These are phyloP conservation scores for Fusarium mundagurra DNA, from an alignment of 2,329 filamentous ascomycete genomes.

Conservation along the genomic window DNA sequence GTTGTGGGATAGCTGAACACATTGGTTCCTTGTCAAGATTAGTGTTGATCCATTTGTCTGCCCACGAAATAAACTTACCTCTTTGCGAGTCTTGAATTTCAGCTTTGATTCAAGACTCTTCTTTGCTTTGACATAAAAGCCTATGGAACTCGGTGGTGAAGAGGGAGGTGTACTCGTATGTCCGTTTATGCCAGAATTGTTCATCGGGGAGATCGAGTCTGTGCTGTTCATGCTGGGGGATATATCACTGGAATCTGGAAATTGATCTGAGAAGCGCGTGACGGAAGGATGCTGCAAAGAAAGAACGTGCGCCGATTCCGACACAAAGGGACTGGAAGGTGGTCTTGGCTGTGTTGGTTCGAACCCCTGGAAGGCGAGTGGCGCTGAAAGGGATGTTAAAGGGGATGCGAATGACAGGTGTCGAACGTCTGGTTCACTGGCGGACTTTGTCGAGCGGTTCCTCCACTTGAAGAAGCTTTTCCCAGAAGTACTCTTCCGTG, in stretches of 20 bases:
- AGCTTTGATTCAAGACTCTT: slow-evolving; percentile 40
- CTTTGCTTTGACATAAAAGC: slow-evolving; percentile 36
- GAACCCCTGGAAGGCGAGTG: slow-evolving; percentile 16
- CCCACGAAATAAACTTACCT: not conserved
- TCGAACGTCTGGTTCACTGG: slow-evolving; percentile 47
- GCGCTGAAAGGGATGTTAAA: slow-evolving; percentile 32
- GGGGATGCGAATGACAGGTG: slow-evolving; percentile 39
- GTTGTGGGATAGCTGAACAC: slow-evolving; percentile 32
- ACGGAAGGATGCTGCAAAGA: slow-evolving; percentile 53
- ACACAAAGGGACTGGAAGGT: slow-evolving; percentile 55
- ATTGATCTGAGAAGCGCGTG: slow-evolving; percentile 4
- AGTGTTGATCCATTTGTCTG: not conserved
- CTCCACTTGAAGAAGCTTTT: slow-evolving; percentile 55
- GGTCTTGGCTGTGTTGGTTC: slow-evolving; percentile 16
- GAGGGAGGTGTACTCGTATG: not conserved
- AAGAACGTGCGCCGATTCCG: slow-evolving; percentile 59
- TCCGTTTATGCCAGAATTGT: not conserved
- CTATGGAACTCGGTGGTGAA: not conserved
- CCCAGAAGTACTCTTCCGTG: slow-evolving; percentile 47
- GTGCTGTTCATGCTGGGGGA: slow-evolving; percentile 4
- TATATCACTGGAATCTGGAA: slow-evolving; percentile 2
- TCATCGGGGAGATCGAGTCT: slow-evolving; percentile 17
- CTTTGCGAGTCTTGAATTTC: slow-evolving; percentile 16
- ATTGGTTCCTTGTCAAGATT: slow-evolving; percentile 8
- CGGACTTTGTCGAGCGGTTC: slow-evolving; percentile 49